Percentiles rank a stretch among this genome's conserved stretches.
These are phyloP conservation scores for Fusarium torreyae DNA, from an alignment of 2,329 filamentous ascomycete genomes.

Conservation along the genomic window DNA sequence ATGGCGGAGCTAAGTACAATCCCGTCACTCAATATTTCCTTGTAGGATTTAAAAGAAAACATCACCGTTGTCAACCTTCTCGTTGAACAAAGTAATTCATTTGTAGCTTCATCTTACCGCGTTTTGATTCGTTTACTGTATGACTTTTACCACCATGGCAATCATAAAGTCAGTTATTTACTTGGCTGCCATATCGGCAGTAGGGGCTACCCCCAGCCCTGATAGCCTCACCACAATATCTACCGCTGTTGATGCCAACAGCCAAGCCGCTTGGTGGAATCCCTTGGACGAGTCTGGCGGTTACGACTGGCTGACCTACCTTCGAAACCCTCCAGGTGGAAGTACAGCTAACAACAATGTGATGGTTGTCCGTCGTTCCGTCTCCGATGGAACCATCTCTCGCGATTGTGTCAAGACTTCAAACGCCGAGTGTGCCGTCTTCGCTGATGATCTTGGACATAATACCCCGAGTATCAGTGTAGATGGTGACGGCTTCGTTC, in stretches of 20 bases:
- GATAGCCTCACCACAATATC: slow-evolving; percentile 13
- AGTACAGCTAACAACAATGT: slow-evolving; percentile 47
- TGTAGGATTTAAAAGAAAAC: too few species aligned
- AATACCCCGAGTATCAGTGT: slow-evolving; percentile 33
- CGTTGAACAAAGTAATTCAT: too few species aligned
- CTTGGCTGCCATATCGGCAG: slow-evolving; percentile 6
- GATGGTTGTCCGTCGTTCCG: slow-evolving; percentile 45
- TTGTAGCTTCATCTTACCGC: too few species aligned
- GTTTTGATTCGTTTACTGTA: too few species aligned
- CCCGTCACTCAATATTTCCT: too few species aligned
- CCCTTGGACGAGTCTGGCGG: slow-evolving; percentile 46
- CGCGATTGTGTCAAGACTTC: slow-evolving; percentile 46
- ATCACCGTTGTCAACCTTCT: too few species aligned
- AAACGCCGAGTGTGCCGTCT: slow-evolving; percentile 38
- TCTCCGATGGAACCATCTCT: slow-evolving; percentile 34
- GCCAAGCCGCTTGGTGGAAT: slow-evolving; percentile 48
- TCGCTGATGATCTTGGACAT: slow-evolving; percentile 46
- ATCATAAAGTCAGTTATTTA: not conserved
- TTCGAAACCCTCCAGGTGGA: slow-evolving; percentile 44
- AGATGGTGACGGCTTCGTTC: slow-evolving; percentile 47
- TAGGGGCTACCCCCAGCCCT: slow-evolving; percentile 4
- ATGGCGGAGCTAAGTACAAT: too few species aligned
- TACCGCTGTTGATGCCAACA: slow-evolving; percentile 42
- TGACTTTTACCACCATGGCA: too few species aligned
- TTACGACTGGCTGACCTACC: slow-evolving; percentile 46